These are phyloP conservation scores for Xylaria multiplex DNA, from an alignment of 2,329 filamentous ascomycete species.

Conservation along the genomic window DNA sequence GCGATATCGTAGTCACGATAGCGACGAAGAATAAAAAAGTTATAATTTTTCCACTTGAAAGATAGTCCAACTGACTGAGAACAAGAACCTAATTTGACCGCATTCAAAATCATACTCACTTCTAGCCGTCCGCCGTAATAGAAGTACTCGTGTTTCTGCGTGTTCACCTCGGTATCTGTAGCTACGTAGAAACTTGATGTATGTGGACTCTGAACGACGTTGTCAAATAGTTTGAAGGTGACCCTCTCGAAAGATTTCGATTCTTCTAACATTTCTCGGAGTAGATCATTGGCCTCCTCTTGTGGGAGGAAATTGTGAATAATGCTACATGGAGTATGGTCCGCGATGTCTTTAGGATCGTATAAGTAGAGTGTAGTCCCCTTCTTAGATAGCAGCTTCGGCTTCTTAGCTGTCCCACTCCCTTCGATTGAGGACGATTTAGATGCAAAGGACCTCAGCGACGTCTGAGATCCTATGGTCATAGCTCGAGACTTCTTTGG, in stretches of 20 bases:
- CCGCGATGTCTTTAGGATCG: slow-evolving; percentile 80
- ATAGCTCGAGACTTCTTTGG: slow-evolving; percentile 47
- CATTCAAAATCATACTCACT: slow-evolving; percentile 51
- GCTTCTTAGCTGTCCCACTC: slow-evolving; percentile 49
- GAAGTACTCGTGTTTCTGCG: slow-evolving; percentile 81
- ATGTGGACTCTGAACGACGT: slow-evolving; percentile 85
- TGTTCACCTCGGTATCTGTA: slow-evolving; percentile 72
- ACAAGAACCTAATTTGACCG: too few species aligned
- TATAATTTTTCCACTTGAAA: background rate
- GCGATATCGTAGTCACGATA: background rate
- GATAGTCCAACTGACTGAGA: background rate
- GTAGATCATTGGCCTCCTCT: slow-evolving; percentile 75
- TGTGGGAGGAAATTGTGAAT: slow-evolving; percentile 87
- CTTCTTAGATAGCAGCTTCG: slow-evolving; percentile 72
- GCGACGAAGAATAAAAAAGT: background rate
- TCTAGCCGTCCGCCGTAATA: slow-evolving; percentile 84
- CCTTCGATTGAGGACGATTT: slow-evolving; percentile 30
- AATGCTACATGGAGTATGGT: slow-evolving; percentile 88
- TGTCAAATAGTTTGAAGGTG: slow-evolving; percentile 88
- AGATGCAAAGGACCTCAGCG: slow-evolving; percentile 64
- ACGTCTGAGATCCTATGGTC: slow-evolving; percentile 68
- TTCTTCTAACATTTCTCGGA: slow-evolving; percentile 80
- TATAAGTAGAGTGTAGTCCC: slow-evolving; percentile 87
- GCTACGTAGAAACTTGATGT: slow-evolving; percentile 86
- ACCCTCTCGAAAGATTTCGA: slow-evolving; percentile 74